phyloP scores from a whole-genome alignment of 169 alveolate species.

The Theileria parva region DNA sequence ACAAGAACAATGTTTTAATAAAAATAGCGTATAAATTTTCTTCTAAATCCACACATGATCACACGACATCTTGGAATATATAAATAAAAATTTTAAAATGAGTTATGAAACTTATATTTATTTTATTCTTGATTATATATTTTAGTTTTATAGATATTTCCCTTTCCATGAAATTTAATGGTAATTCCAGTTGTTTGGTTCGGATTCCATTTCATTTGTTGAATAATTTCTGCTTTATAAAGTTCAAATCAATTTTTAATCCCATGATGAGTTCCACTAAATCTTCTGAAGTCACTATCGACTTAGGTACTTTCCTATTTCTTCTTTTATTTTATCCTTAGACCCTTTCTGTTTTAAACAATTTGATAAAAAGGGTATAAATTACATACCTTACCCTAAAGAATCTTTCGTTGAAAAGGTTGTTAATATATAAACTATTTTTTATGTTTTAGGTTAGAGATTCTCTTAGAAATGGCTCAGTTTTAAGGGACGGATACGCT shows the following conservation, averaged over 20 bases:
- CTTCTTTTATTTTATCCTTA: background rate
- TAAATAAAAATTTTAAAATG: background rate
- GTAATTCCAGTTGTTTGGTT: background rate
- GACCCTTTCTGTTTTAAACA: constrained; percentile 77
- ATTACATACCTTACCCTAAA: constrained; percentile 72
- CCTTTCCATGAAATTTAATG: background rate
- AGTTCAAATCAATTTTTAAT: background rate
- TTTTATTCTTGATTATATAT: background rate
- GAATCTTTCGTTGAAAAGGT: constrained; percentile 69
- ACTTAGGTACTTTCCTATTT: background rate
- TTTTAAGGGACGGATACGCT: constrained; percentile 91
- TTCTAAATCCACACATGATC: background rate
- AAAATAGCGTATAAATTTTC: background rate
- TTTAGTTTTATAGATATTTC: background rate
- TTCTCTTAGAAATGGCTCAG: constrained; percentile 22
- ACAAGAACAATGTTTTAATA: background rate
- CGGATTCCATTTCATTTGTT: background rate
- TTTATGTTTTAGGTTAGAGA: constrained; percentile 51
- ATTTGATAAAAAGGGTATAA: constrained; percentile 65
- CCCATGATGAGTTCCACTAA: background rate
- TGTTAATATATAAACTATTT: background rate
- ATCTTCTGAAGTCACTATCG: background rate
- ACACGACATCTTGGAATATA: background rate
- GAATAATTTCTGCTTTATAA: background rate
- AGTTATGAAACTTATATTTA: constrained; percentile 3